Percentiles rank a stretch among this genome's conserved stretches.
phyloP scores from a whole-genome alignment of 306 rosid genomes.

The Carpinus viminea region DNA sequence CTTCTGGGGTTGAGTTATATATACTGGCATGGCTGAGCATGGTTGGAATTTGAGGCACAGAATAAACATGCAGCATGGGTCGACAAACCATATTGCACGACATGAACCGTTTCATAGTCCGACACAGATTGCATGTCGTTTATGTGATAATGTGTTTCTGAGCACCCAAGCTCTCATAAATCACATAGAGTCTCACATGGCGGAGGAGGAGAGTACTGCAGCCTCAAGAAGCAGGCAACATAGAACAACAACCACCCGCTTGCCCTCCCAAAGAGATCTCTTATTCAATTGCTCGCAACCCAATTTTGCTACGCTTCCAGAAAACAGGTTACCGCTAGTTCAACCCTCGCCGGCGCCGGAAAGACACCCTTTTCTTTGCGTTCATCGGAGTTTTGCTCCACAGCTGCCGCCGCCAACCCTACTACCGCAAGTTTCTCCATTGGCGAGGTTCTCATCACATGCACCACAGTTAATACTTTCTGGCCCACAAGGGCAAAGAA shows the following conservation, averaged over 20 bases:
- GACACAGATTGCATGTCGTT: conserved; percentile 41
- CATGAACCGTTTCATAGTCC: background rate
- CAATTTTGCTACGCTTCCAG: background rate
- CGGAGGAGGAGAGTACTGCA: conserved; percentile 33
- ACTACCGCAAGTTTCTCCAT: conserved; percentile 6
- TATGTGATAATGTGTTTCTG: conserved; percentile 44
- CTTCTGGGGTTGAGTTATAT: too few relatives aligned
- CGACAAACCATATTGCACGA: background rate
- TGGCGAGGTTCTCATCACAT: background rate
- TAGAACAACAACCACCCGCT: background rate
- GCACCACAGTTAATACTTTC: background rate
- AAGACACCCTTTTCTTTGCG: conserved; percentile 4
- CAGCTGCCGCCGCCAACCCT: background rate
- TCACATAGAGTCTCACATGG: conserved; percentile 60
- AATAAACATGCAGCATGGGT: background rate
- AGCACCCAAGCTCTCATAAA: conserved; percentile 45
- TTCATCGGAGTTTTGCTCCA: background rate
- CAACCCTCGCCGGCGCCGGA: background rate
- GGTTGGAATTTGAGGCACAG: conserved; percentile 14
- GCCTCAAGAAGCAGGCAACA: conserved; percentile 21
- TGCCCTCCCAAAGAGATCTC: background rate
- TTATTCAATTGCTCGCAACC: background rate
- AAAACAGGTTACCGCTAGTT: conserved; percentile 7
- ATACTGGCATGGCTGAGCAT: conserved; percentile 2
- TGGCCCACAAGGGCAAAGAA: background rate